Conservation (phyloP, 352 stramenopile genomes). For the Phytophthora syringae region DNA sequence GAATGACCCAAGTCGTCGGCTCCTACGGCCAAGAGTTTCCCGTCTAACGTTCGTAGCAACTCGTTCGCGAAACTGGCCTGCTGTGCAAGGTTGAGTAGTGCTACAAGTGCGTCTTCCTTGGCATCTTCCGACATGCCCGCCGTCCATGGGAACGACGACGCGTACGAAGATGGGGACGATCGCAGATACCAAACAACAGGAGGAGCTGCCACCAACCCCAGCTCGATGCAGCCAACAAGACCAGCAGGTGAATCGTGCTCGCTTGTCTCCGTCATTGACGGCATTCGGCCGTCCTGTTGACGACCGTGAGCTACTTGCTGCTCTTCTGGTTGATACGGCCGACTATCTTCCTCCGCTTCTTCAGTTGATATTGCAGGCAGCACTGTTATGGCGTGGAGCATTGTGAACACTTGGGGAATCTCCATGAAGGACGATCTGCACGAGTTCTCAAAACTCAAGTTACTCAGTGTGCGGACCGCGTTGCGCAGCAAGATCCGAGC, state of each 20-base stretch:
- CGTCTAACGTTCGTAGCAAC: slow-evolving; percentile 61
- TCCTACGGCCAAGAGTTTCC: slow-evolving; percentile 52
- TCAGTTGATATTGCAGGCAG: slow-evolving; percentile 15
- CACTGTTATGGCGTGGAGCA: slow-evolving; percentile 50
- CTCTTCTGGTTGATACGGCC: not conserved
- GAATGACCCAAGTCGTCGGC: slow-evolving; percentile 50
- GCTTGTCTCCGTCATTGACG: slow-evolving; percentile 15
- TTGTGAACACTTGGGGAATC: slow-evolving; percentile 57
- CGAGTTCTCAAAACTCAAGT: slow-evolving; percentile 66
- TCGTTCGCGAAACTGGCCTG: slow-evolving; percentile 54
- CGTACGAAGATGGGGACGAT: slow-evolving; percentile 6
- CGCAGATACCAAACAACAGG: slow-evolving; percentile 27
- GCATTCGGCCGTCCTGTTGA: slow-evolving; percentile 4
- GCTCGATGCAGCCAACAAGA: slow-evolving; percentile 10
- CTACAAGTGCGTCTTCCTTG: slow-evolving; percentile 70
- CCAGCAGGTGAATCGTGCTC: not conserved
- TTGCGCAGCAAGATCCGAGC: slow-evolving; percentile 58
- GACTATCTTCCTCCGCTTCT: slow-evolving; percentile 5
- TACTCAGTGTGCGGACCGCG: slow-evolving; percentile 58
- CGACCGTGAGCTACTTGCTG: slow-evolving; percentile 3
- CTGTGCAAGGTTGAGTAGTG: slow-evolving; percentile 70
- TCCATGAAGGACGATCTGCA: slow-evolving; percentile 63
- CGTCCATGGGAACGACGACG: slow-evolving; percentile 30
- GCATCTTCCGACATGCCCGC: slow-evolving; percentile 49
- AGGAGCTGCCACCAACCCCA: slow-evolving; percentile 1